Conservation (phyloP, 1,284 basidiomycete species). For the Sporisorium scitamineum region DNA sequence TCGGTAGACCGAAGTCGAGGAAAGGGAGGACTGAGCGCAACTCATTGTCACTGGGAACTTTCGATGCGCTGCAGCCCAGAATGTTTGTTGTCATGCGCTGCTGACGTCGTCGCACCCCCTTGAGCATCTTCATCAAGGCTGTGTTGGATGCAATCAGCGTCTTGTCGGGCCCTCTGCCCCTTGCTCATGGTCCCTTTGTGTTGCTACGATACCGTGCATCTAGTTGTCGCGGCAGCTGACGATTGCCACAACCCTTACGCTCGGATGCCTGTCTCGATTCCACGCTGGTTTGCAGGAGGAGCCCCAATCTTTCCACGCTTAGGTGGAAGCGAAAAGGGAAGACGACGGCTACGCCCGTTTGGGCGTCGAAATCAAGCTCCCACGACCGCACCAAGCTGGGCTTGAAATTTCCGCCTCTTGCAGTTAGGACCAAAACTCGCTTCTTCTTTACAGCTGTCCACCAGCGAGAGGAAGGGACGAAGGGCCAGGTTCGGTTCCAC, state of each 20-base stretch:
- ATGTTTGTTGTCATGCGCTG: neutral
- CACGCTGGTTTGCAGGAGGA: neutral
- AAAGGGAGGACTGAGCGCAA: too few relatives aligned
- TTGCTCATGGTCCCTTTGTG: neutral
- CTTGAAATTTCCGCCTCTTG: too few relatives aligned
- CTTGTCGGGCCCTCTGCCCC: neutral
- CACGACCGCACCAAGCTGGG: neutral
- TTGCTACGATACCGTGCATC: neutral
- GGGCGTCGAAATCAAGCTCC: neutral
- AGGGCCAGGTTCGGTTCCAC: neutral
- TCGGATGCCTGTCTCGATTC: neutral
- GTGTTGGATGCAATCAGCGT: neutral
- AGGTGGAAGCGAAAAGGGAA: too few relatives aligned
- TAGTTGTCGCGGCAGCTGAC: neutral
- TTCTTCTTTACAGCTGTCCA: too few relatives aligned
- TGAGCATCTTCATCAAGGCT: neutral
- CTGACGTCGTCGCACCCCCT: neutral
- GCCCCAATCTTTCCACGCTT: too few relatives aligned
- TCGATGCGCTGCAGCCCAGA: neutral
- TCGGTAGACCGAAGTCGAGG: neutral
- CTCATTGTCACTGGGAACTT: neutral
- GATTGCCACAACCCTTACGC: neutral
- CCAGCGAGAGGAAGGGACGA: neutral
- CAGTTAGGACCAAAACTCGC: too few relatives aligned
- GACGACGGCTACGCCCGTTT: too few relatives aligned